Base-by-base conservation (phyloP, 2,329 filamentous ascomycete genomes). In the Pyrenophora graminea region DNA sequence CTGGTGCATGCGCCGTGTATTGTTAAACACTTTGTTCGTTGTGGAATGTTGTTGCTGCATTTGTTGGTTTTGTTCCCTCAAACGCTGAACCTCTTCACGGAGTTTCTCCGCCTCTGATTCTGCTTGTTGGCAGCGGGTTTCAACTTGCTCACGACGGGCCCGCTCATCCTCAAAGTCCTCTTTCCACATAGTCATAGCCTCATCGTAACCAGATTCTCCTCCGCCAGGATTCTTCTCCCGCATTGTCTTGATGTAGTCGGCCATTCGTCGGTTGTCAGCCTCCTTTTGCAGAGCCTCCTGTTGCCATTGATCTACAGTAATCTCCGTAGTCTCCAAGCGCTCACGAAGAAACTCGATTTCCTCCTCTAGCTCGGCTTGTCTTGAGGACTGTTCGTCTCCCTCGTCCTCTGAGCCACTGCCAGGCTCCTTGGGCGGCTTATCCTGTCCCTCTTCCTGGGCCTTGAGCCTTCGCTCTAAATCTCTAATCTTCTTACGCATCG, bases 101-200 rank as follows among this genome's bases (percentile, higher is more conserved):
- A 97, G 82, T 63, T 82, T 86, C 59, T 87, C 86, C 62, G 92
- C 92, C 59, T 97, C 92, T 36, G 96, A 90, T 60, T 97, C 92
- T 0, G 89, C 85, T 73, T 96, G 90, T 73, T 96, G 92, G 53
- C 91, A 85, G 21, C 92, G 86, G 7, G 88, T 88, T 61, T 97
- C 92, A 0, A 89, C 85, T 72, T 96, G 90, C 73, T 97, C 93
- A 51, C 93, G 85, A 25, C 91, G 85, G 3, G 88, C 88, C 2
- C 90, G 94, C 73, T 99, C 94, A 59, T 94, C 90, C 68, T 97
- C 91, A 21, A 97, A 82, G 55, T 97, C 84, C 63, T 97, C 93
- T 71, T 96, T 96, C 88, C 91, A 96, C 73, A 97, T 93, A 56
- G 95, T 91, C 37, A 75, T 68, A 15, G 74, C 74, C 54, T 76